A percentile compares a stretch with the other conserved stretches of the same genome.
phyloP scores from a whole-genome alignment of 2,329 filamentous ascomycete species.

The Stachybotrys chlorohalonatus region DNA sequence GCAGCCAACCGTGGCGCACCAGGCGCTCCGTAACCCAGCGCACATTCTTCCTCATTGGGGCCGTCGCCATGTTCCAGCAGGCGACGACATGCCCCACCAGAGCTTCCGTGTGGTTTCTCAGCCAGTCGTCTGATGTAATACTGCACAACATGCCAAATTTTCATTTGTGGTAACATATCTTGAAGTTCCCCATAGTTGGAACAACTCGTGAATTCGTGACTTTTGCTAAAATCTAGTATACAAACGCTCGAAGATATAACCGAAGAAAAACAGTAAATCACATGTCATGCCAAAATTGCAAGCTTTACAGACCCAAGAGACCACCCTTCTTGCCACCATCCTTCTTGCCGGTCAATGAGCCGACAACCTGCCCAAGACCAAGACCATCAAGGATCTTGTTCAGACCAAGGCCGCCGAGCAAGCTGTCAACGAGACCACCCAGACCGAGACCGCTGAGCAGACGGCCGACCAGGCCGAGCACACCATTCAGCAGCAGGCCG shows the following conservation, averaged over 20 bases:
- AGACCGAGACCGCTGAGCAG: slow-evolving; percentile 74
- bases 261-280: not conserved
- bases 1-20: too few relatives aligned
- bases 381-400: slow-evolving; percentile 67
- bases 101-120: too few relatives aligned
- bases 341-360: slow-evolving; percentile 35
- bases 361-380: slow-evolving; percentile 47
- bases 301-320: not conserved
- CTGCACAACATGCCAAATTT: too few relatives aligned
- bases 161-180: too few relatives aligned
- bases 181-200: slow-evolving; percentile 1
- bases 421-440: slow-evolving; percentile 68
- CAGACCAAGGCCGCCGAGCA: slow-evolving; percentile 69
- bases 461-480: slow-evolving; percentile 75
- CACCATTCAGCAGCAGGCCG: slow-evolving; percentile 71
- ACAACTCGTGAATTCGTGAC: not conserved
- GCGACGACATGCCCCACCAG: too few relatives aligned
- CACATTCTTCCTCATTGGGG: too few relatives aligned
- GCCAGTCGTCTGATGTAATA: too few relatives aligned
- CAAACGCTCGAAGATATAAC: not conserved
- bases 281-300: not conserved
- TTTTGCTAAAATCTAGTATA: not conserved
- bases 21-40: too few relatives aligned
- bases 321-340: slow-evolving; percentile 19
- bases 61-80: too few relatives aligned